Evolutionary conservation across 2,329 filamentous ascomycete species (phyloP).

Genomic region (Elsinoe ampelina): DNA sequence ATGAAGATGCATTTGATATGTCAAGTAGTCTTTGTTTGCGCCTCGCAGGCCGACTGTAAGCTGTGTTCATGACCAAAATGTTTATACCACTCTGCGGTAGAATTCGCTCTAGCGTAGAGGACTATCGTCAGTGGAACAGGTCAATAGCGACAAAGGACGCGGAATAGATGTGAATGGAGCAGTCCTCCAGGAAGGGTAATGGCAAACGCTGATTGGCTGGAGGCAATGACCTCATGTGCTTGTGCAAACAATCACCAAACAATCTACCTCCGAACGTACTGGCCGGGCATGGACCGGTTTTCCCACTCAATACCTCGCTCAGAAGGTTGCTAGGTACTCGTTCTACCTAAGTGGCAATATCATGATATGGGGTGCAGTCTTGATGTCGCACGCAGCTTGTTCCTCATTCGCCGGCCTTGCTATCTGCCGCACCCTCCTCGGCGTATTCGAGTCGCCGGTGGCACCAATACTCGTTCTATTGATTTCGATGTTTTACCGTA

Average conservation of each 20-base stretch:
- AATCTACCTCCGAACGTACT: no score
- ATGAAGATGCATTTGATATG: not conserved
- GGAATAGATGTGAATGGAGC: not conserved
- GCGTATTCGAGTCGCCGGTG: constrained; percentile 23
- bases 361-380: constrained; percentile 24
- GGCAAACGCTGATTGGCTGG: not conserved
- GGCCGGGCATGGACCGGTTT: no score
- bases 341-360: constrained; percentile 24
- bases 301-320: constrained; percentile 15
- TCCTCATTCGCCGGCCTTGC: constrained; percentile 23
- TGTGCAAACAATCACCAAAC: no score
- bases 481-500: constrained; percentile 17
- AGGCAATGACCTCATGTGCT: not conserved
- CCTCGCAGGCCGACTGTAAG: no score
- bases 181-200: not conserved
- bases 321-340: constrained; percentile 8
- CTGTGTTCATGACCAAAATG: no score
- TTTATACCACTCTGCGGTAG: not conserved
- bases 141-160: no score
- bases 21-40: no score
- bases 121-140: not conserved
- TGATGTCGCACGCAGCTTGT: constrained; percentile 24
- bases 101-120: not conserved
- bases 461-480: constrained; percentile 16
- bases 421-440: constrained; percentile 25